Evolutionary conservation across 805 yeast genomes (phyloP), one percentile per base, ranked within the genome.

Genomic region (Cyberlindnera mississippiensis): DNA sequence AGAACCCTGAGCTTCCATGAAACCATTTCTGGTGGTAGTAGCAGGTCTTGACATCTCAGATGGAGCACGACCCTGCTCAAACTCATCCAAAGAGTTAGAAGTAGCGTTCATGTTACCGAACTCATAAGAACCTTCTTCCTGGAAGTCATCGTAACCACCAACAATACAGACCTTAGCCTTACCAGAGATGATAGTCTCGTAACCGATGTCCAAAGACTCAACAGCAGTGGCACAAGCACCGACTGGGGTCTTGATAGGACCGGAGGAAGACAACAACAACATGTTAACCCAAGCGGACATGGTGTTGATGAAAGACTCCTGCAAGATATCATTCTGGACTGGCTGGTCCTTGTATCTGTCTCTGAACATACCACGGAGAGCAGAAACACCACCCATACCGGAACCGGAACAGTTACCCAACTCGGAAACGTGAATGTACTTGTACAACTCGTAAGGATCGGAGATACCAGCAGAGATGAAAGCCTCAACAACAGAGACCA

Each of bases 181-280:
- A 55, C 96, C 96, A 37, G 89, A 72, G 56, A 87, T 68, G 58
- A 93, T 89, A 40, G 96, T 87, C 71, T 93, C 99, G 53, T 85
- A 78, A 79, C 97, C 99, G 58, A 79, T 77, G 65, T 93, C 99
- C 52, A 93, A 85, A 49, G 99, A 93, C 73, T 93, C 99, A 48
- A 93, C 85, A 42, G 99, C 93, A 53, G 99, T 93, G 38, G 99
- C 99, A 76, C 99, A 93, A 31, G 99, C 99, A 72, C 96, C 99
- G 42, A 93, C 99, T 40, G 99, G 98, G 22, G 99, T 95, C 77
- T 90, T 90, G 68, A 90, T 89, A 48, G 99, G 99, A 69, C 99
- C 99, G 45, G 97, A 88, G 6, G 98, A 85, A 14, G 98, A 91
- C 49, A 93, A 74, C 63, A 95, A 73, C 74, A 93, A 77, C 99